These are phyloP conservation scores for Anthostomella pinea DNA, from an alignment of 2,329 filamentous ascomycete species.

Conservation along the genomic window DNA sequence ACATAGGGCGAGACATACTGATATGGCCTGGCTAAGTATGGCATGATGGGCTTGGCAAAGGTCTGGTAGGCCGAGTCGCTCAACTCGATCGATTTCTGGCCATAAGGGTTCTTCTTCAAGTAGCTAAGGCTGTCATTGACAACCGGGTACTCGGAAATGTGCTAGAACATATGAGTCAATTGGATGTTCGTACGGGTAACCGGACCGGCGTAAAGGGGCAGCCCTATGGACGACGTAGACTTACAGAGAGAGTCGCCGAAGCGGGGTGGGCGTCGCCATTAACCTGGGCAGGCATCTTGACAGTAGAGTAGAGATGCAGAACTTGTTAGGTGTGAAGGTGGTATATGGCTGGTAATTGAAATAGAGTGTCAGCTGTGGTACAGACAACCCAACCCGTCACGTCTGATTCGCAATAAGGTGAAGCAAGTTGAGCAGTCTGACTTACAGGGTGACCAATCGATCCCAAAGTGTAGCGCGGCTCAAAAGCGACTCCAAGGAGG, in stretches of 20 bases:
- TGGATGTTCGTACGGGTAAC: background rate
- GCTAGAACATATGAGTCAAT: constrained; percentile 46
- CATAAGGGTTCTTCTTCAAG: constrained; percentile 79
- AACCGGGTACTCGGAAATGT: constrained; percentile 80
- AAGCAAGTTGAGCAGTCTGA: constrained; percentile 9
- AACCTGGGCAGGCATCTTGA: constrained; percentile 31
- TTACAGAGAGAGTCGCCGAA: constrained; percentile 33
- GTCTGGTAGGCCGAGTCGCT: constrained; percentile 72
- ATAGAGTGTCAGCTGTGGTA: constrained; percentile 9
- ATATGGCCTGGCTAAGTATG: constrained; percentile 76
- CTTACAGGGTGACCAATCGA: too few relatives aligned
- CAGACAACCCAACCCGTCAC: constrained; percentile 5
- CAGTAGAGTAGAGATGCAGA: constrained; percentile 3
- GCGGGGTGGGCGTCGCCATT: constrained; percentile 33
- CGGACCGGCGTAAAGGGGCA: too few relatives aligned
- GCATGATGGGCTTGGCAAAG: constrained; percentile 74
- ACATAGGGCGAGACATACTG: constrained; percentile 83
- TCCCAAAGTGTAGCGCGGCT: too few relatives aligned
- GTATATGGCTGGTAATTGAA: background rate
- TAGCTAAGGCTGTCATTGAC: constrained; percentile 74
- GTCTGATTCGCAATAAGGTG: background rate
- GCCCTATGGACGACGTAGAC: constrained; percentile 6
- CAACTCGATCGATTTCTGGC: constrained; percentile 76
- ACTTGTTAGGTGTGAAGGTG: constrained; percentile 5
- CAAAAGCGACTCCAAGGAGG: too few relatives aligned